These are phyloP conservation scores for Myriosclerotinia curreyana DNA, from an alignment of 2,329 filamentous ascomycete species.

Conservation along the genomic window DNA sequence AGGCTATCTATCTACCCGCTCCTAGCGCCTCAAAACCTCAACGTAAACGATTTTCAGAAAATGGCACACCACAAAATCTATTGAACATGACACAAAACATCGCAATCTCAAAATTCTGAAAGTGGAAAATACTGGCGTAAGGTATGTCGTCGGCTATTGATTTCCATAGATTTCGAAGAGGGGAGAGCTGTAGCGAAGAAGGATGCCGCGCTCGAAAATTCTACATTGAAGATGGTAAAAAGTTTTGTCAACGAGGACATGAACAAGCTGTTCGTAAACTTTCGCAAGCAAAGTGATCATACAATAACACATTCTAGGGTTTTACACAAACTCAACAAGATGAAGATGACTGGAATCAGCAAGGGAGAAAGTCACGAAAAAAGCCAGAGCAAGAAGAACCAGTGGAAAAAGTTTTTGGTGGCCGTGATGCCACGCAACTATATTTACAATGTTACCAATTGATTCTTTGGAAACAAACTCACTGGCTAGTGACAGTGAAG, in stretches of 20 bases:
- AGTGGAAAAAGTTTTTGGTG: constrained; percentile 56
- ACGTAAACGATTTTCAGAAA: constrained; percentile 1
- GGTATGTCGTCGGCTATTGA: constrained; percentile 38
- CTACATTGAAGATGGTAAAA: constrained; percentile 60
- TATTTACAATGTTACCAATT: constrained; percentile 84
- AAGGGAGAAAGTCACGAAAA: constrained; percentile 54
- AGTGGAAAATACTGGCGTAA: background rate
- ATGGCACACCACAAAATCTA: background rate
- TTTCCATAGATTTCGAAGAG: constrained; percentile 42
- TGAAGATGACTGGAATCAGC: constrained; percentile 64
- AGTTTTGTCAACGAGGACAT: constrained; percentile 64
- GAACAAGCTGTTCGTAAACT: constrained; percentile 51
- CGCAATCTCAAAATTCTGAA: background rate
- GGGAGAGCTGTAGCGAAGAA: constrained; percentile 52
- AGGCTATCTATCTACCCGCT: background rate
- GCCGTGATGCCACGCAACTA: constrained; percentile 68
- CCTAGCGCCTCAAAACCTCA: constrained; percentile 3
- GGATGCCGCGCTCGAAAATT: constrained; percentile 60
- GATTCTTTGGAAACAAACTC: constrained; percentile 75
- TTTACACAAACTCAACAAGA: constrained; percentile 52
- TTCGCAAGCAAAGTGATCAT: constrained; percentile 2
- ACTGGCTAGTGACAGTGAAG: constrained; percentile 66
- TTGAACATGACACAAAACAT: background rate
- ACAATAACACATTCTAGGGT: constrained; percentile 32
- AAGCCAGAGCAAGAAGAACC: constrained; percentile 60